Base-by-base conservation (phyloP, 1,139 yeast species). In the Blastobotrys arbuscula region DNA sequence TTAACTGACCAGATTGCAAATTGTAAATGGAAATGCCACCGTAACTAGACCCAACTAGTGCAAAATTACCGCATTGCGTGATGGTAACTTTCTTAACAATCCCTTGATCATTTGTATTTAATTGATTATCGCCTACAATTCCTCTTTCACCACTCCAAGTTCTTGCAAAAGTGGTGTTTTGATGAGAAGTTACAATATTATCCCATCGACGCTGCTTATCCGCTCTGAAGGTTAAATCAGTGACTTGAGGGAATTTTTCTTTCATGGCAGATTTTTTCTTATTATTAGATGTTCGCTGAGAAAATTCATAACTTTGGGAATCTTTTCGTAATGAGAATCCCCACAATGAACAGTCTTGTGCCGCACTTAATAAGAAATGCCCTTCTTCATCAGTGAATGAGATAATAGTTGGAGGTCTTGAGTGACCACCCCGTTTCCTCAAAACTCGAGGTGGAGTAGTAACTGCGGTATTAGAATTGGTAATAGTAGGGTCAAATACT, bases 381-480 rank as follows among this genome's bases (percentile, higher is more conserved):
- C 96, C 81, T 54, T 79, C 82, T 18, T 80, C 78, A 58, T 86
- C 85, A 2, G 95, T 88, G 65, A 92, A 94, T 34, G 75, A 73
- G 44, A 94, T 81, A 12, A 80, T 69, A 0, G 84, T 74, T 2
- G 98, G 95, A 6, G 98, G 96, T 20, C 88, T 84, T 2, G 96
- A 81, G 66, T 94, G 98, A 13, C 99, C 99, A 59, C 97, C 97
- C 64, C 98, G 79, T 0, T 95, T 85, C 66, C 98, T 80, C 59
- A 94, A 74, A 54, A 84, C 81, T 63, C 98, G 82, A 37, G 98
- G 98, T 1, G 97, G 96, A 6, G 94, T 79, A 5, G 84, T 82
- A 30, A 88, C 79, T 1, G 68, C 58, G 3, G 64, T 57, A 33
- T 61, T 67, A 55, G 81, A 78, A n/a, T 83, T 71, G 15, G 84